phyloP scores from a whole-genome alignment of 129 eudicot species.

The Oenanthe sinensis region DNA sequence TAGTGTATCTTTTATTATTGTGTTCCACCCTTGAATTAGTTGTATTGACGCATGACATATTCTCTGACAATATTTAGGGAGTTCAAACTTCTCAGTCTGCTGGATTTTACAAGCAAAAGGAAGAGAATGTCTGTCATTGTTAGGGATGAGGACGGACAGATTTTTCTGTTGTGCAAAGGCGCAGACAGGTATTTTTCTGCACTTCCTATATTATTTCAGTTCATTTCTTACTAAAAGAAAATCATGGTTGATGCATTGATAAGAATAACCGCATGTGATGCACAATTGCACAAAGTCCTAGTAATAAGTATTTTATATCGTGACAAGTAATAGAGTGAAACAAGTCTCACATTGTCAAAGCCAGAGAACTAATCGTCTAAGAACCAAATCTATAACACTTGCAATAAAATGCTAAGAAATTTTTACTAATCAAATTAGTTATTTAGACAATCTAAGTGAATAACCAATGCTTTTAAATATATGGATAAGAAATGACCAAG shows the following conservation, averaged over 20 bases:
- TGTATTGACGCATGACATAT: not conserved
- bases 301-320: not conserved
- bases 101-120: conserved; percentile 66
- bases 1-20: not conserved
- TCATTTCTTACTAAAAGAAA: not conserved
- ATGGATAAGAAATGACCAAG: not conserved
- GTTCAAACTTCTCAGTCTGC: conserved; percentile 48
- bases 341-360: not conserved
- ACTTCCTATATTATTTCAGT: not conserved
- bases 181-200: conserved; percentile 48
- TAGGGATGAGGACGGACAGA: conserved; percentile 46
- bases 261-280: not conserved
- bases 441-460: not conserved
- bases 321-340: not conserved
- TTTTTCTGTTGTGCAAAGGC: conserved; percentile 60
- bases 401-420: not conserved
- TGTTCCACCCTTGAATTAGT: not conserved
- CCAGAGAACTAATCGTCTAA: not conserved
- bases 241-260: too few relatives aligned
- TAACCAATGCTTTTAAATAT: not conserved
- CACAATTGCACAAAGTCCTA: not conserved
- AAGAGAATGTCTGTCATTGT: conserved; percentile 66
- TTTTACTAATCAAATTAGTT: too few relatives aligned
- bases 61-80: conserved; percentile 29
- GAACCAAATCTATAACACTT: not conserved